Evolutionary conservation across 805 yeast species (phyloP), one percentile per base, ranked within the genome.

Genomic region (Danielia reshetovae): DNA sequence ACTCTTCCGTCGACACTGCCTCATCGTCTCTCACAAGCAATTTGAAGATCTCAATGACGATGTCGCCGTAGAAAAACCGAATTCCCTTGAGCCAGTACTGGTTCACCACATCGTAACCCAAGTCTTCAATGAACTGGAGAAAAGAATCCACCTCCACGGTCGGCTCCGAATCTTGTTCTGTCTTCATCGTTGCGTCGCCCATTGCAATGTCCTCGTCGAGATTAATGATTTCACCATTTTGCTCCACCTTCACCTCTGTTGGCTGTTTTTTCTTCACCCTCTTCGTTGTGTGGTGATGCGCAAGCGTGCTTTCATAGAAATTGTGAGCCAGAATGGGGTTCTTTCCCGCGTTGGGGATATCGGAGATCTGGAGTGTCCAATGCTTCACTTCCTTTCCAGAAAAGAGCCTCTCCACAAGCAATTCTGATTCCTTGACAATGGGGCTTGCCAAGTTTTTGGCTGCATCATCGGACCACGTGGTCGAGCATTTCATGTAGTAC

Each of bases 321-420:
- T 85, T 74, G 54, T 87, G 71, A 3, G 68, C 70, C 34, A 94
- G 39, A 70, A 72, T 35, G 73, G 80, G 55, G 74, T 72, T 49
- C 74, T 70, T 59, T 3, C 90, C 90, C 7, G 86, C 89, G 5
- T 80, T 75, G 2, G 93, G 93, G 9, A 85, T 80, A 57, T 85
- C 94, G 4, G 76, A 65, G 17, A 79, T 65, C 45, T 76, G 83
- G 6, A 84, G 49, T 1, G 80, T 70, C 90, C 89, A 84, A 26
- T 60, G 42, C 49, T 65, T 37, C 21, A 48, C 46, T 18, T 43
- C 50, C 21, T 45, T 43, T 10, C 53, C 56, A 4, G 49, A 18
- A 36, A 67, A 65, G 15, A 65, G 48, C 27, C 61, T 49, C 22
- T 49, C 57, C 12, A 59, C 65, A 24, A 52, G 42, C 5, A 58